Percentiles rank a stretch among this genome's conserved stretches.
Evolutionary conservation across 306 rosid genomes (phyloP).

Genomic region (Sechiopsis laciniata): DNA sequence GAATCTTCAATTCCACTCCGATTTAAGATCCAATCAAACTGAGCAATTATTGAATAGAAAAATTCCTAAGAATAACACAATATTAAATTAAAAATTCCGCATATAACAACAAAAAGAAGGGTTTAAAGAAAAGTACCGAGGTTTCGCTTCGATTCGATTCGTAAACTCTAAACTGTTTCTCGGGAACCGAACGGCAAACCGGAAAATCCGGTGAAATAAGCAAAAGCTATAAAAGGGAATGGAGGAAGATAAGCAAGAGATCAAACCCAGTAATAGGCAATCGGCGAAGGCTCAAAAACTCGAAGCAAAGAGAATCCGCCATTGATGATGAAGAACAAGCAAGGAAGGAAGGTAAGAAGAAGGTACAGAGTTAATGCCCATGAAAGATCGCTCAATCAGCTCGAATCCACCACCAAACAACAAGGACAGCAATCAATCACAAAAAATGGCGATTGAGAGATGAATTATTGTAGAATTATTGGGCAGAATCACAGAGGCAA

Average conservation of each 20-base stretch:
- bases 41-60: slow-evolving; percentile 6
- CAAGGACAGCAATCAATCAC: no score
- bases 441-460: not conserved
- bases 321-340: slow-evolving; percentile 29
- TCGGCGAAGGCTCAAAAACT: slow-evolving; percentile 44
- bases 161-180: not conserved
- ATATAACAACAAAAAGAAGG: not conserved
- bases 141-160: not conserved
- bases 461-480: not conserved
- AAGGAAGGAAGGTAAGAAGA: slow-evolving; percentile 15
- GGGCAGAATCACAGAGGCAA: not conserved
- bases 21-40: not conserved
- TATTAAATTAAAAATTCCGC: not conserved
- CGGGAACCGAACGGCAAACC: not conserved
- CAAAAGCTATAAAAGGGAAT: slow-evolving; percentile 59
- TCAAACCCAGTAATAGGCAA: slow-evolving; percentile 65
- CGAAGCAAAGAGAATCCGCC: slow-evolving; percentile 32
- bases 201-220: slow-evolving; percentile 21
- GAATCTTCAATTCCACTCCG: not conserved
- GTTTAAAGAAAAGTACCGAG: slow-evolving; percentile 1
- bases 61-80: not conserved
- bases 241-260: slow-evolving; percentile 87
- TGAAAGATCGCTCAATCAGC: not conserved
- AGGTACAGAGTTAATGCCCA: not conserved
- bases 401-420: not conserved